A percentile compares a stretch with the other conserved stretches of the same genome.
Evolutionary conservation across 345 rosid species (phyloP).

Genomic region (Citrus inodora): DNA sequence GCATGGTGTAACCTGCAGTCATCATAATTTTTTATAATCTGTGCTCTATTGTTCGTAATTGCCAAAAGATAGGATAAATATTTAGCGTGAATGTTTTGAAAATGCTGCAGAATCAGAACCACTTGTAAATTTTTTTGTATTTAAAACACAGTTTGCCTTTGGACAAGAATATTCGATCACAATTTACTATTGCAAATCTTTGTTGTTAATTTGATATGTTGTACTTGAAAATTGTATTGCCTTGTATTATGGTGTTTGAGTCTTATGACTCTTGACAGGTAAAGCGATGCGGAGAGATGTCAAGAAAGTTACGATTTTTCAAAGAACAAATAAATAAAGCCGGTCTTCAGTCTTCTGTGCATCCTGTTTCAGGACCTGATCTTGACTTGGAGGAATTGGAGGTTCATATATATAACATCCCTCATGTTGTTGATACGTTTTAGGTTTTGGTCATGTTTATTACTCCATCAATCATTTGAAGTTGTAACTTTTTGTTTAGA

Average conservation of each 20-base stretch:
- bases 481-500: background rate
- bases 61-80: background rate
- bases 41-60: background rate
- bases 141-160: background rate
- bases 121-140: background rate
- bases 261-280: slow-evolving; percentile 46
- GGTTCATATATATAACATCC: slow-evolving; percentile 38
- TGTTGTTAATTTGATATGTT: background rate
- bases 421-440: slow-evolving; percentile 1
- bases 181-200: background rate
- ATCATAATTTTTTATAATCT: background rate
- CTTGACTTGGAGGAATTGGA: slow-evolving; percentile 83
- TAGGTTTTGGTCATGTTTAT: background rate
- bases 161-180: background rate
- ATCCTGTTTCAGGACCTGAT: slow-evolving; percentile 64
- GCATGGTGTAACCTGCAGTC: background rate
- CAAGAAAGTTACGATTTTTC: slow-evolving; percentile 81
- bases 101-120: background rate
- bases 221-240: slow-evolving; percentile 2
- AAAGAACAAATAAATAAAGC: slow-evolving; percentile 94
- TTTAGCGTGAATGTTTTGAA: background rate
- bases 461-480: background rate
- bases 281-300: slow-evolving; percentile 95
- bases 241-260: slow-evolving; percentile 18
- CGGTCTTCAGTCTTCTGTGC: slow-evolving; percentile 62